Conservation (phyloP, 164 flowering plant genomes). For the Magnolia kwangsiensis region DNA sequence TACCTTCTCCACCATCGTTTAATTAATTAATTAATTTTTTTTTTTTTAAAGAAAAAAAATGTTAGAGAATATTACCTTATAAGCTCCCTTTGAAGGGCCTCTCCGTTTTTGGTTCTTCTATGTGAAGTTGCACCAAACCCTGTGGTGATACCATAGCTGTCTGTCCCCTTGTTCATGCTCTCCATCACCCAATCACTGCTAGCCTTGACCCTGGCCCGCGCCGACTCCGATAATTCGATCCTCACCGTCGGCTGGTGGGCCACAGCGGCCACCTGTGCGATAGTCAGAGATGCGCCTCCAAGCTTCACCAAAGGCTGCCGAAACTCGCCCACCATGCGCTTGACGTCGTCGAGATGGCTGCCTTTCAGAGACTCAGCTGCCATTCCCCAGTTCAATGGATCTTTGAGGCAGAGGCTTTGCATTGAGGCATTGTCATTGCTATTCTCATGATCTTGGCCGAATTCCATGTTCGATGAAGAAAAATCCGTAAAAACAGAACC, state of each 20-base stretch:
- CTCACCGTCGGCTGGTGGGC: slow-evolving; percentile 8
- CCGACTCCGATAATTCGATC: slow-evolving; percentile 45
- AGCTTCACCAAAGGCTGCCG: slow-evolving; percentile 36
- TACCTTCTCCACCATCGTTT: too few relatives aligned
- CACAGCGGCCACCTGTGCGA: slow-evolving; percentile 49
- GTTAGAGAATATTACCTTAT: slow-evolving; percentile 29
- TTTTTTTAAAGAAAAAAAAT: too few relatives aligned
- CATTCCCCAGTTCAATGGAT: slow-evolving; percentile 50
- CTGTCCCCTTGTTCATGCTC: slow-evolving; percentile 49
- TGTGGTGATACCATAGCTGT: slow-evolving; percentile 60
- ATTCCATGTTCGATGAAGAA: not conserved
- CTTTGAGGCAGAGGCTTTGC: slow-evolving; percentile 19
- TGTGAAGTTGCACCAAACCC: slow-evolving; percentile 70
- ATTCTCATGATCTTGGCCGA: slow-evolving; percentile 8
- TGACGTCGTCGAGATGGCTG: slow-evolving; percentile 53
- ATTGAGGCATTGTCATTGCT: slow-evolving; percentile 1
- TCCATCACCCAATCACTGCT: slow-evolving; percentile 67
- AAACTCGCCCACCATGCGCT: slow-evolving; percentile 47
- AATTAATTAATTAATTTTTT: too few relatives aligned
- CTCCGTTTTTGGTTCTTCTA: slow-evolving; percentile 52
- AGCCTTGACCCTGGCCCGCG: slow-evolving; percentile 44
- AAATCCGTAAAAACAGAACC: too few relatives aligned
- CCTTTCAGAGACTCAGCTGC: slow-evolving; percentile 45
- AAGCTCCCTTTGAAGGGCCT: slow-evolving; percentile 58
- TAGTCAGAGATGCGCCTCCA: slow-evolving; percentile 41